Base-by-base conservation (phyloP, 352 stramenopile species). In the Phytophthora gonapodyides region DNA sequence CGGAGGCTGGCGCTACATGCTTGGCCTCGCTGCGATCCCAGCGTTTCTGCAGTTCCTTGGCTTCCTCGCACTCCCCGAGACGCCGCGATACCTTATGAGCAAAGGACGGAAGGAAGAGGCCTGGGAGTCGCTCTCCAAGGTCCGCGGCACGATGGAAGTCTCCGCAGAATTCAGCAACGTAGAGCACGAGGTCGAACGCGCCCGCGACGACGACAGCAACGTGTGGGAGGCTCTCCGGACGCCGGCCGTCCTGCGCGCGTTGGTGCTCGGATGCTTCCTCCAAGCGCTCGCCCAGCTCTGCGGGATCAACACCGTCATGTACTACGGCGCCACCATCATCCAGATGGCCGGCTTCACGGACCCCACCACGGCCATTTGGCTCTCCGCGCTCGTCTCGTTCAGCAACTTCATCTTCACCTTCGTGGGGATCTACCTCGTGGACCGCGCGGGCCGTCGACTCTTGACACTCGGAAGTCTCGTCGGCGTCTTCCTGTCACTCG, bases 241-340 rank as follows among this genome's bases (percentile, higher is more conserved):
- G 6, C 62, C 69, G 3, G 68, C 66, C 0, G 75, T 92, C 0
- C 40, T 52, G 15, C 78, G 6, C 36, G 41, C 41, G 17, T 46
- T 46, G 41, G 41, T 12, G 41, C 54, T 94, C 13, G 84, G 84
- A 27, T 94, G 84, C 34, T 69, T 76, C 27, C 30, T 71, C 13
- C 63, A 74, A 30, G 61, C 55, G 44, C 58, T 72, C 43, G 51
- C 58, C 57, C 84, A 93, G 52, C 66, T 94, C 54, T 92, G 79
- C 35, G 83, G 85, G 15, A 93, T 95, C 67, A 95, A 95, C 58
- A 95, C 83, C 1, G 84, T 92, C 58, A 94, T 96, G 84, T 96
- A 94, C 60, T 94, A 93, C 54, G 84, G 84, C 30, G 84, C 82
- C n/a, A 89, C 75, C 2, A 91, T 96, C 47, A 86, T 96, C 56